phyloP scores from a whole-genome alignment of 2,329 filamentous ascomycete genomes.

The Cryphonectria naterciae region DNA sequence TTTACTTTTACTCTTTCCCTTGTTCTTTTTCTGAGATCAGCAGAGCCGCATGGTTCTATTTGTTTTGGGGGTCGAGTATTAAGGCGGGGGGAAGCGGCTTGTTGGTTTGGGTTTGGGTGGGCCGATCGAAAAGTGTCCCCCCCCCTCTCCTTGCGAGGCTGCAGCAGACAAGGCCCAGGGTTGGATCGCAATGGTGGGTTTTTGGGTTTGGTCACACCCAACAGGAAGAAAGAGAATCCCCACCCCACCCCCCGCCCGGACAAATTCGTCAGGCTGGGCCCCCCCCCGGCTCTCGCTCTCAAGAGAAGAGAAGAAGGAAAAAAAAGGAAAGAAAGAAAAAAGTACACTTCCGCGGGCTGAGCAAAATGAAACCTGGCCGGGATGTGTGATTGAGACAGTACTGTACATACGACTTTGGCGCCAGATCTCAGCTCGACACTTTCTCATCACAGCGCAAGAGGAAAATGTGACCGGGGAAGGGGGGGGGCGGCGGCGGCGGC shows the following conservation, averaged over 20 bases:
- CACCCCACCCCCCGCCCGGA: no score
- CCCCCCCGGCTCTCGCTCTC: neutral
- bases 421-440: neutral
- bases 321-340: neutral
- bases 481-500: no score
- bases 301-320: neutral
- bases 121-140: neutral
- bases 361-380: neutral
- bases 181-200: neutral
- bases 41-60: constrained; percentile 2
- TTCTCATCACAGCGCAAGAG: neutral
- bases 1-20: no score
- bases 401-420: neutral
- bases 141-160: neutral
- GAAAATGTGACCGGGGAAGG: neutral
- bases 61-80: neutral
- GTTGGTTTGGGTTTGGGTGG: neutral
- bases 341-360: neutral
- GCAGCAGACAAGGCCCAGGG: neutral
- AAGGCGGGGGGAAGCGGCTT: neutral
- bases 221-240: neutral
- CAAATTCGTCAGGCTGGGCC: neutral
- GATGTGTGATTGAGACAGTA: neutral
- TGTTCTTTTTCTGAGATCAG: neutral
- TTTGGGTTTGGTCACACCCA: neutral